Conservation (phyloP, 495 filamentous ascomycete genomes). For the Penicillium cataractarum region DNA sequence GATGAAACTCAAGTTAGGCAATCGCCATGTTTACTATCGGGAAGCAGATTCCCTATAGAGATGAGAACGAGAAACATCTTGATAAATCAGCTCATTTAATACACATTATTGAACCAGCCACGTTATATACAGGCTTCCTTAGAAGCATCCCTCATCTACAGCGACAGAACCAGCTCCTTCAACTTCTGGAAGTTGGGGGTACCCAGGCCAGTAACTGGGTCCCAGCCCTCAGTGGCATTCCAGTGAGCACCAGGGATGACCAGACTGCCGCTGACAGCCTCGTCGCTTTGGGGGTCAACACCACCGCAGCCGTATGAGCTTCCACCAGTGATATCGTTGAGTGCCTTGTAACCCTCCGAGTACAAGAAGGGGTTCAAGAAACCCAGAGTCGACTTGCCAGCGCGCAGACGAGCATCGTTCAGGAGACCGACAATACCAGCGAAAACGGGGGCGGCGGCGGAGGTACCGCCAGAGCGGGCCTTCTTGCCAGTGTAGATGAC, state of each 20-base stretch:
- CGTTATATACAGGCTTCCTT: background rate
- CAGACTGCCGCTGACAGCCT: constrained; percentile 27
- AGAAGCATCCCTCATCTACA: constrained; percentile 11
- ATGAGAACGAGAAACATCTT: too few species aligned
- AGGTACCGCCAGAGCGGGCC: constrained; percentile 50
- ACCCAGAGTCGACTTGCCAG: constrained; percentile 50
- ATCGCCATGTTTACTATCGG: too few species aligned
- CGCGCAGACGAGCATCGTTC: constrained; percentile 53
- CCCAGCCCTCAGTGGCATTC: constrained; percentile 49
- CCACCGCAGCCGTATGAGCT: constrained; percentile 34
- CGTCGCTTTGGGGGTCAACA: constrained; percentile 31
- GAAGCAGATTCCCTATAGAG: too few species aligned
- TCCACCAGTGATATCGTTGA: constrained; percentile 41
- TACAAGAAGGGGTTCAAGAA: constrained; percentile 61
- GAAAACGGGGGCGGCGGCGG: constrained; percentile 52
- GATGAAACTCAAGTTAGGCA: too few species aligned
- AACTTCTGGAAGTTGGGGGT: constrained; percentile 46
- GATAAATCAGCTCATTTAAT: background rate
- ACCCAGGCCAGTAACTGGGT: constrained; percentile 52
- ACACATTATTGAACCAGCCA: background rate
- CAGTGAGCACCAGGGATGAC: constrained; percentile 37
- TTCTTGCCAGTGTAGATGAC: constrained; percentile 36
- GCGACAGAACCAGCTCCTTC: constrained; percentile 34
- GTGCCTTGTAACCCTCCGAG: constrained; percentile 23
- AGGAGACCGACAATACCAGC: constrained; percentile 53